Conservation (phyloP, 202 grass and related monocot genomes). For the Panicum virgatum region DNA sequence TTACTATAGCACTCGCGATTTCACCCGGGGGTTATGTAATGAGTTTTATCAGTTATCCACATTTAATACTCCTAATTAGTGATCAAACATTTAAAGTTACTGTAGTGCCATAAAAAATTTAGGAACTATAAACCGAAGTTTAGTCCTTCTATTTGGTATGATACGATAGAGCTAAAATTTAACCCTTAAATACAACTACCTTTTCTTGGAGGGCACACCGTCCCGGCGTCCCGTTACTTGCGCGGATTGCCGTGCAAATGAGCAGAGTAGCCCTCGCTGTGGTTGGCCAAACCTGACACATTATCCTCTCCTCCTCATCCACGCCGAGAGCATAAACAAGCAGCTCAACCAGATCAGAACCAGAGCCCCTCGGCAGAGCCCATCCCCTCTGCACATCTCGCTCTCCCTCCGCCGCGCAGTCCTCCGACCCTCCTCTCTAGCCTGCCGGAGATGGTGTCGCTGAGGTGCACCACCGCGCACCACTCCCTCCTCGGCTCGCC, state of each 20-base stretch:
- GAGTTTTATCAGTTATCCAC: too few relatives aligned
- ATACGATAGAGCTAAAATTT: too few relatives aligned
- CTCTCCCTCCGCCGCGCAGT: neutral
- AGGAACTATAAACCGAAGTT: too few relatives aligned
- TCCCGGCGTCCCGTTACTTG: neutral
- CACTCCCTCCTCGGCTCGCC: slow-evolving; percentile 53
- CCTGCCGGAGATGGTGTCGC: slow-evolving; percentile 41
- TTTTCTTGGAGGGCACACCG: neutral
- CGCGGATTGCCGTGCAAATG: neutral
- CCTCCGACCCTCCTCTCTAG: neutral
- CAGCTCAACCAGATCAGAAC: slow-evolving; percentile 37
- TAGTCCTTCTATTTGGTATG: too few relatives aligned
- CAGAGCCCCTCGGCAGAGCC: neutral
- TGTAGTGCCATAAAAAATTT: too few relatives aligned
- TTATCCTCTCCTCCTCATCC: slow-evolving; percentile 64
- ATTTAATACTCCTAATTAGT: too few relatives aligned
- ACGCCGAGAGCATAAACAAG: slow-evolving; percentile 3
- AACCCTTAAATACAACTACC: too few relatives aligned
- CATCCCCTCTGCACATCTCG: neutral
- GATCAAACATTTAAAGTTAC: too few relatives aligned
- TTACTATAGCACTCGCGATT: too few relatives aligned
- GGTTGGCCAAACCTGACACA: slow-evolving; percentile 63
- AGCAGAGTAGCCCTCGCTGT: neutral
- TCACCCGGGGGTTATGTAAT: too few relatives aligned
- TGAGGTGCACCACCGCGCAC: slow-evolving; percentile 55